Evolutionary conservation across 306 rosid species (phyloP).

Genomic region (Spatholobus suberectus): DNA sequence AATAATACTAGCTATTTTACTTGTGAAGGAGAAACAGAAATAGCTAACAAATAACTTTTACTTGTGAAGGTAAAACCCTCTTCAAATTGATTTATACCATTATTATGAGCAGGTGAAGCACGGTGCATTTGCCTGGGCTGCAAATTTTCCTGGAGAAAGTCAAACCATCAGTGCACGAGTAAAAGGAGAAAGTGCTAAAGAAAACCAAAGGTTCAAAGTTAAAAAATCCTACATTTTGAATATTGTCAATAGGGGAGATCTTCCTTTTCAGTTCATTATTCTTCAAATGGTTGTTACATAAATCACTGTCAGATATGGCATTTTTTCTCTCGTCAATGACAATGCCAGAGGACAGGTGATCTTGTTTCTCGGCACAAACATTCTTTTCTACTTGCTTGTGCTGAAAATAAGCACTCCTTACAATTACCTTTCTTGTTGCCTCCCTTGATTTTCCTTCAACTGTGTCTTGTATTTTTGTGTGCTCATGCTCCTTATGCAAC

Average conservation of each 20-base stretch:
- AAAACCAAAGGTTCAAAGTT: constrained; percentile 27
- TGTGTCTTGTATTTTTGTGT: constrained; percentile 40
- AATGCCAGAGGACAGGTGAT: constrained; percentile 31
- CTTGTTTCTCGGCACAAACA: constrained; percentile 49
- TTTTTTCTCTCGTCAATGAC: constrained; percentile 38
- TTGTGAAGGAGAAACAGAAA: constrained; percentile 21
- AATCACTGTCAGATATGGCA: constrained; percentile 42
- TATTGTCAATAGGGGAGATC: constrained; percentile 51
- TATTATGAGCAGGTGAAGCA: constrained; percentile 44
- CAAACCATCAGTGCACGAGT: constrained; percentile 28
- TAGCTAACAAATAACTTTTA: constrained; percentile 25
- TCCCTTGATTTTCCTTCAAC: constrained; percentile 55
- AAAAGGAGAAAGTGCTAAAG: constrained; percentile 25
- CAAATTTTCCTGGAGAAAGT: constrained; percentile 65
- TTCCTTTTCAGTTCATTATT: constrained; percentile 64
- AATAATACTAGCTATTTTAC: constrained; percentile 18
- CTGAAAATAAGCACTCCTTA: constrained; percentile 79
- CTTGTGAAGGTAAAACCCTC: constrained; percentile 5
- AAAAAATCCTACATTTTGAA: constrained; percentile 60
- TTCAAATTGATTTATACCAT: constrained; percentile 52
- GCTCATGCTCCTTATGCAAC: constrained; percentile 59
- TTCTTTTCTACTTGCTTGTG: constrained; percentile 53
- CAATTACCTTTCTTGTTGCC: constrained; percentile 63
- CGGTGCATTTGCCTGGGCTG: constrained; percentile 49
- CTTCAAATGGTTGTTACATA: constrained; percentile 43